A percentile compares a stretch with the other conserved stretches of the same genome.
Conservation (phyloP, 331 rosid genomes). For the Pyracantha coccinea region DNA sequence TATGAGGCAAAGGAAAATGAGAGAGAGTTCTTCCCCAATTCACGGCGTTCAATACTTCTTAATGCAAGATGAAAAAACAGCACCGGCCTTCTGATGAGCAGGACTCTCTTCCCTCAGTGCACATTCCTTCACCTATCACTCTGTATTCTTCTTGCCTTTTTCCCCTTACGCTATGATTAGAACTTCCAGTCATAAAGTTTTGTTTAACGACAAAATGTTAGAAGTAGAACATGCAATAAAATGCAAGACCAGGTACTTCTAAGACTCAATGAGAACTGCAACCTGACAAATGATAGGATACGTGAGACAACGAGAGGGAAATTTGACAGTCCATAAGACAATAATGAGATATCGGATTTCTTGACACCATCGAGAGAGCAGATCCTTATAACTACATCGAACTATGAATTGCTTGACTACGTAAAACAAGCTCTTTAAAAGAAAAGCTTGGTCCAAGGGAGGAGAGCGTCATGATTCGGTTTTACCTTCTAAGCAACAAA, state of each 20-base stretch:
- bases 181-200: conserved; percentile 17
- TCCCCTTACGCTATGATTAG: background rate
- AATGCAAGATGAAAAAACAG: conserved; percentile 24
- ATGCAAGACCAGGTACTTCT: background rate
- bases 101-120: conserved; percentile 23
- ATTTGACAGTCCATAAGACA: background rate
- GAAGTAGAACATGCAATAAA: background rate
- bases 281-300: background rate
- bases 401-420: background rate
- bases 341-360: background rate
- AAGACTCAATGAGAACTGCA: background rate
- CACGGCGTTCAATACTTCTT: conserved; percentile 26
- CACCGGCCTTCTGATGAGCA: conserved; percentile 26
- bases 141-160: background rate
- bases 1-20: conserved; percentile 26
- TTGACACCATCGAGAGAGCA: too few species aligned
- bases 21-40: conserved; percentile 36
- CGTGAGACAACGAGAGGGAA: background rate
- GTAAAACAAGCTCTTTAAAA: background rate
- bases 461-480: too few species aligned
- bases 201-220: background rate
- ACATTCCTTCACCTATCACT: conserved; percentile 24
- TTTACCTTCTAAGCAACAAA: background rate
- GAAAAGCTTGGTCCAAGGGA: background rate
- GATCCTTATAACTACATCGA: background rate